Evolutionary conservation across 352 stramenopile species (phyloP).

Genomic region (Plasmopara muralis): DNA sequence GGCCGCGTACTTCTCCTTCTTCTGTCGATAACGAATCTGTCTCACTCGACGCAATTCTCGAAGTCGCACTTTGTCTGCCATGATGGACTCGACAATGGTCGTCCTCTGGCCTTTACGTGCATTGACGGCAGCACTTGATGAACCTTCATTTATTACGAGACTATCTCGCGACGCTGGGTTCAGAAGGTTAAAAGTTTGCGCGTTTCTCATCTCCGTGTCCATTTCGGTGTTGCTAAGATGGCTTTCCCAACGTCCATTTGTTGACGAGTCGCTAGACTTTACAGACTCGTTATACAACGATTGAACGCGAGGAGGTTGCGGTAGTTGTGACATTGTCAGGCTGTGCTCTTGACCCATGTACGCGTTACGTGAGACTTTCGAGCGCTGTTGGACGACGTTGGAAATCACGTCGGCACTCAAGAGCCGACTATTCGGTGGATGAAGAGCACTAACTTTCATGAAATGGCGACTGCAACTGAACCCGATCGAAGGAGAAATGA

Average conservation of each 20-base stretch:
- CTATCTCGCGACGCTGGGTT: neutral
- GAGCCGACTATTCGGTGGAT: slow-evolving; percentile 1
- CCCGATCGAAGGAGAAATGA: neutral
- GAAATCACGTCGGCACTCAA: slow-evolving; percentile 6
- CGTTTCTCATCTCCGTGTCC: neutral
- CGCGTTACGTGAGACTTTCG: neutral
- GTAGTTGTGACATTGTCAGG: neutral
- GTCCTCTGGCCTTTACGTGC: neutral
- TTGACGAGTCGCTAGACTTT: neutral
- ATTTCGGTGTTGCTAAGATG: neutral
- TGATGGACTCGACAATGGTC: neutral
- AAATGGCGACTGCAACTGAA: neutral
- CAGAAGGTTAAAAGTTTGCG: neutral
- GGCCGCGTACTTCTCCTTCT: slow-evolving; percentile 10
- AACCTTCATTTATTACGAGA: neutral
- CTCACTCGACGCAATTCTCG: slow-evolving; percentile 4
- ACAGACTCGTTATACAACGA: neutral
- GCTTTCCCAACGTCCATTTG: neutral
- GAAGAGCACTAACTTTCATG: slow-evolving; percentile 5
- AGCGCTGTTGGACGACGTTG: slow-evolving; percentile 2
- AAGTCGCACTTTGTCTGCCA: slow-evolving; percentile 4
- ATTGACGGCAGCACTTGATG: neutral
- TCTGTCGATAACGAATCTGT: slow-evolving; percentile 19
- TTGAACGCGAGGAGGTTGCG: neutral
- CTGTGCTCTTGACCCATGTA: neutral